Evolutionary conservation across 2,329 filamentous ascomycete genomes (phyloP).

Genomic region (Calonectria multiphialidica): DNA sequence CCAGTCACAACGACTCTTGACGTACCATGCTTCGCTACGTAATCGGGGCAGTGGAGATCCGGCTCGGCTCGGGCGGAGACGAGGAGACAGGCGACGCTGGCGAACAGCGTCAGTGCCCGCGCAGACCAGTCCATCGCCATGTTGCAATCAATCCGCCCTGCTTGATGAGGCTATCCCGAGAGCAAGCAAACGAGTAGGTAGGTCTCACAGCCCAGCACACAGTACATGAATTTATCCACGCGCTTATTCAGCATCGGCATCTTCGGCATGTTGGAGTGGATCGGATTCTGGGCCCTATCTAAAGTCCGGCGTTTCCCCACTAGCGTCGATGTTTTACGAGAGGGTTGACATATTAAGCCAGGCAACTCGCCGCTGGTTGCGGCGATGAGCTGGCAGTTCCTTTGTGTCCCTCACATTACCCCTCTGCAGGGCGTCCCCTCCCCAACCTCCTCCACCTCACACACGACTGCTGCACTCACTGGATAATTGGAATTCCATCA

Average conservation of each 20-base stretch:
- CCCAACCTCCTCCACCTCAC: not conserved
- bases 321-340: not conserved
- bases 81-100: not conserved
- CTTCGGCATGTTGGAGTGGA: conserved; percentile 10
- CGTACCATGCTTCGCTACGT: conserved; percentile 31
- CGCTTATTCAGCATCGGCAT: conserved; percentile 24
- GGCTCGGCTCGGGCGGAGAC: conserved; percentile 5
- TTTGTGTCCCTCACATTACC: not conserved
- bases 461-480: not conserved
- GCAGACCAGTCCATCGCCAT: conserved; percentile 16
- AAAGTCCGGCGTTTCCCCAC: not conserved
- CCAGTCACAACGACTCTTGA: conserved; percentile 2
- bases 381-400: too few species aligned
- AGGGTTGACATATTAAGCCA: not conserved
- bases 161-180: not conserved
- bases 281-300: not conserved
- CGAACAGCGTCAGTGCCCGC: not conserved
- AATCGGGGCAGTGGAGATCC: not conserved
- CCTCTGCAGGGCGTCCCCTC: not conserved
- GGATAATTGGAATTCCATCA: conserved; percentile 1
- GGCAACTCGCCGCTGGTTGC: not conserved
- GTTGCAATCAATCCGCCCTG: conserved; percentile 1
- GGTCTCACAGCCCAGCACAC: not conserved
- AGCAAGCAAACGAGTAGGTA: not conserved
- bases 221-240: conserved; percentile 1